phyloP scores from a whole-genome alignment of 2,329 filamentous ascomycete genomes.

The Aspergillus eucalypticola region DNA sequence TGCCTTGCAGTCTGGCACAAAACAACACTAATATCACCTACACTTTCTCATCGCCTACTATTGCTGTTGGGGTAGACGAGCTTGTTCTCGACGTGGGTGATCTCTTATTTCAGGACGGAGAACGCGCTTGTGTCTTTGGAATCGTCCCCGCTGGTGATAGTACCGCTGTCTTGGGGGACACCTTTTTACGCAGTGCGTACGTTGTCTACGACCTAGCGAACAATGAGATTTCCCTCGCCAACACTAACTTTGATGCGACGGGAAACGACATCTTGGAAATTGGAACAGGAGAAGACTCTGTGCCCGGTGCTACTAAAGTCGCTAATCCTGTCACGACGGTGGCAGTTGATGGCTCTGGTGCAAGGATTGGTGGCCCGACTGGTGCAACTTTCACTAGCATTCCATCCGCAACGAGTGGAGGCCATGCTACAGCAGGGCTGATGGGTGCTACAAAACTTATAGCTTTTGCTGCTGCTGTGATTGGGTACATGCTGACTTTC shows the following conservation, averaged over 20 bases:
- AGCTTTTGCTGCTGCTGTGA: constrained; percentile 25
- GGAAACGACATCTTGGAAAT: constrained; percentile 56
- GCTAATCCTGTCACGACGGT: constrained; percentile 52
- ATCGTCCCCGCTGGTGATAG: constrained; percentile 52
- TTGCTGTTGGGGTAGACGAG: constrained; percentile 57
- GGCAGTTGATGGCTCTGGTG: constrained; percentile 45
- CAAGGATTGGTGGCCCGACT: constrained; percentile 38
- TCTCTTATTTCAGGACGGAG: constrained; percentile 36
- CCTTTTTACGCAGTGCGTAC: constrained; percentile 63
- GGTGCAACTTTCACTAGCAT: constrained; percentile 20
- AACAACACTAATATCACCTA: constrained; percentile 55
- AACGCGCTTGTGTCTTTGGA: constrained; percentile 48
- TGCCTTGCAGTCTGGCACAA: constrained; percentile 56
- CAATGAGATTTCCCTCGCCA: constrained; percentile 62
- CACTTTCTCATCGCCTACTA: constrained; percentile 57
- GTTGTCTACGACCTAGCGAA: constrained; percentile 63
- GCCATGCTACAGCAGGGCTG: constrained; percentile 15
- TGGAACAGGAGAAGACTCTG: constrained; percentile 46
- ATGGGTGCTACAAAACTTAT: constrained; percentile 21
- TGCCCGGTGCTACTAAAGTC: constrained; percentile 57
- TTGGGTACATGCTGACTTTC: constrained; percentile 25
- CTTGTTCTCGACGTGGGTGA: constrained; percentile 55
- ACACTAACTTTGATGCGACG: constrained; percentile 62
- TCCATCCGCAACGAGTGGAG: constrained; percentile 21
- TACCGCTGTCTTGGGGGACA: constrained; percentile 59